A percentile compares a stretch with the other conserved stretches of the same genome.
Evolutionary conservation across 2,329 filamentous ascomycete genomes (phyloP).

Genomic region (Pseudogymnoascus sp.): DNA sequence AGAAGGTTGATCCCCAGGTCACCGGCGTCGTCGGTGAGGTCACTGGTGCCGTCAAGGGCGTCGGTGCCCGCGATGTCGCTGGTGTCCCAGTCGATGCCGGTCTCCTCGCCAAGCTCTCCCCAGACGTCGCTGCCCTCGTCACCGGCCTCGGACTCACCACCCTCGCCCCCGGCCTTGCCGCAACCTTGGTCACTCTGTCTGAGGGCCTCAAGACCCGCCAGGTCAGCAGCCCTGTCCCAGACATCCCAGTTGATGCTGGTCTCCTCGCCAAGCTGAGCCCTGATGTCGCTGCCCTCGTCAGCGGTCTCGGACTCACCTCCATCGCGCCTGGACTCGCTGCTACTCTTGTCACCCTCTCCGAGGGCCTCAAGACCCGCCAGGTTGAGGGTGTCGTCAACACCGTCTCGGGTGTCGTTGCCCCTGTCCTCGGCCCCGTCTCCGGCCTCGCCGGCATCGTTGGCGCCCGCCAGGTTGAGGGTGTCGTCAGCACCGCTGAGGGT

Average conservation of each 20-base stretch:
- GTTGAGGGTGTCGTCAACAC: not conserved
- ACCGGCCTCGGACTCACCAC: not conserved
- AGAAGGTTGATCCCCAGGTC: not conserved
- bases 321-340: not conserved
- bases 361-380: not conserved
- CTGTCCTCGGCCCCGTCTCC: too few species aligned
- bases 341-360: not conserved
- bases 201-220: not conserved
- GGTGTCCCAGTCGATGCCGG: not conserved
- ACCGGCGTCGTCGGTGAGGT: not conserved
- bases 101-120: not conserved
- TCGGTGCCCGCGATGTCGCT: not conserved
- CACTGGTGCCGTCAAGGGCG: not conserved
- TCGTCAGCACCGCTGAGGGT: not conserved
- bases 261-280: not conserved
- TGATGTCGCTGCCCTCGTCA: not conserved
- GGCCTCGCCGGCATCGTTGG: too few species aligned
- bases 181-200: not conserved
- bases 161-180: not conserved
- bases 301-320: not conserved
- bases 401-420: not conserved
- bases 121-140: not conserved
- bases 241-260: not conserved
- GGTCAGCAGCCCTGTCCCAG: not conserved
- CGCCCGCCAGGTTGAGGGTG: too few species aligned